Conservation (phyloP, 228 moss, liverwort and hornwort genomes). For the Sphagnum magellanicum region DNA sequence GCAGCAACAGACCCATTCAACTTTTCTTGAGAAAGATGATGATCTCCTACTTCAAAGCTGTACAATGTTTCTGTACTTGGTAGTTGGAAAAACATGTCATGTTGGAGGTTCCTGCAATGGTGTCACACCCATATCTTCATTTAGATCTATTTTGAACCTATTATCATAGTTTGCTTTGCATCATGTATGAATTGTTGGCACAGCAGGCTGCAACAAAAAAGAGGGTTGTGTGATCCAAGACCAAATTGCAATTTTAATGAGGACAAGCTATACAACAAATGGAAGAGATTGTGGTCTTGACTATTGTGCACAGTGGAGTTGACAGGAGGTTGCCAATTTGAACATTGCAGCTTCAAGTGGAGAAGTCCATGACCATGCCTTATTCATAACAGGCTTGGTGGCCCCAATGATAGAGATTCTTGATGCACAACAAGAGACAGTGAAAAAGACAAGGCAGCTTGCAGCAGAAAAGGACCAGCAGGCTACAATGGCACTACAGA, state of each 20-base stretch:
- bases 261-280: background rate
- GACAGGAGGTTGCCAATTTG: conserved; percentile 25
- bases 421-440: conserved; percentile 27
- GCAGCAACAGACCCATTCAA: too few relatives aligned
- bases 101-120: too few relatives aligned
- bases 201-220: too few relatives aligned
- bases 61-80: too few relatives aligned
- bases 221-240: too few relatives aligned
- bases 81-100: too few relatives aligned
- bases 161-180: too few relatives aligned
- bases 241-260: background rate
- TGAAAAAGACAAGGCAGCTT: conserved; percentile 9
- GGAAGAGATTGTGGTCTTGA: background rate
- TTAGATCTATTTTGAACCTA: too few relatives aligned
- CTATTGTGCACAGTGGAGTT: background rate
- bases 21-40: too few relatives aligned
- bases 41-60: too few relatives aligned
- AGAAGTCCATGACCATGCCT: conserved; percentile 21
- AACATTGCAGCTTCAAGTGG: conserved; percentile 2
- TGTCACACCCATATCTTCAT: too few relatives aligned
- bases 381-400: conserved; percentile 18
- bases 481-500: conserved; percentile 16
- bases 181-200: too few relatives aligned
- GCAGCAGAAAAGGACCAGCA: conserved; percentile 17
- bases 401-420: conserved; percentile 32